Base-by-base conservation (phyloP, 202 grass and related monocot species). In the Bolboschoenoplectus hybrid region DNA sequence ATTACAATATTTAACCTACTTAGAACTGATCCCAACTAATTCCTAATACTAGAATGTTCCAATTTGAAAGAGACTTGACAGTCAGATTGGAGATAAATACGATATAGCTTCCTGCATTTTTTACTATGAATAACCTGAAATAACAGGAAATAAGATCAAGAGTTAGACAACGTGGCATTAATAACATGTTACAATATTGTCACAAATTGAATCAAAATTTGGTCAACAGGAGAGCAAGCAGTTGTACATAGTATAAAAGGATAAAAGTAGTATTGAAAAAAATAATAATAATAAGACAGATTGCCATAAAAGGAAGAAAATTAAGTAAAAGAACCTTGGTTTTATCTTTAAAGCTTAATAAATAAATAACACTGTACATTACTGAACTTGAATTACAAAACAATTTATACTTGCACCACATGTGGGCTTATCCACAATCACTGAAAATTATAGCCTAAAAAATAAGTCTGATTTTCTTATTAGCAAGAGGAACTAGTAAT, bases 81-180 rank as follows among this genome's bases (percentile, higher is more conserved):
- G 53, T 80, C 76, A 80, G 76, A 61, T 60, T 80, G 36, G 16
- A 60, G 53, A 80, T 60, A 40, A 9, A 41, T 19, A 43, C 26
- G 52, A 43, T 19, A 43, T 61, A 80, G 36, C 76, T 61, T 80
- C 53, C 76, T 11, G 13, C 53, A 58, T 41, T 58, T 35, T 41
- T 58, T 35, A 61, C 76, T 80, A 80, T 80, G 76, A 80, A 60
- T 80, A 80, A 80, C 76, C 76, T 80, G 76, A 61, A 80, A 80
- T 80, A 20, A 4, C 19, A 80, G 39, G 34, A 61, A 80, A 61
- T 9, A 80, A 17, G 43, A 17, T 20, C 20, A 79, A 19, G 38
- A 36, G 55, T 61, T 43, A 43, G 35, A 58, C 14, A 19, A 0
- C 34, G 16, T n/a, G 36, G 16, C 35, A 80, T 3, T 60, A 56